Evolutionary conservation across 2,329 filamentous ascomycete species (phyloP).

Genomic region (Talaromyces funiculosus): DNA sequence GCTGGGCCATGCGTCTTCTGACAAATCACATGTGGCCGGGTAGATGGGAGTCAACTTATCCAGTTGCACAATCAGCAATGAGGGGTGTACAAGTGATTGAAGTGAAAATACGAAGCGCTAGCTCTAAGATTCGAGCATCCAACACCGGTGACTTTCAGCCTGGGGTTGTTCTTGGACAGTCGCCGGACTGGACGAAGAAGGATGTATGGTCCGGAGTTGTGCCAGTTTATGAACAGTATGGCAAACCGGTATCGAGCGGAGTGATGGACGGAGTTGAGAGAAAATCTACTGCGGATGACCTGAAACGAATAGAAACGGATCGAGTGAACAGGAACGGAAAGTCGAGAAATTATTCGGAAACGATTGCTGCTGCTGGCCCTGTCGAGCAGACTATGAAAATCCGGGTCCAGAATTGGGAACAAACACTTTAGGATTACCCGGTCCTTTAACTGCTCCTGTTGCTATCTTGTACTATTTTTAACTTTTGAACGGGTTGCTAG

Average conservation of each 20-base stretch:
- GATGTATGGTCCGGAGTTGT: conserved; percentile 13
- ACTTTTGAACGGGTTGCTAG: no score
- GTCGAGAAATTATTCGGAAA: neutral
- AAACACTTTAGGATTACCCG: neutral
- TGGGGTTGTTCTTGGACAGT: neutral
- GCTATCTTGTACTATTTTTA: neutral
- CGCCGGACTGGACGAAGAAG: conserved; percentile 1
- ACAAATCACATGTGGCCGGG: conserved; percentile 14
- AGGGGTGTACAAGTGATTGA: conserved; percentile 13
- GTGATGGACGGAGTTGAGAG: conserved; percentile 4
- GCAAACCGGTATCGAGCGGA: conserved; percentile 5
- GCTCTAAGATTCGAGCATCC: conserved; percentile 10
- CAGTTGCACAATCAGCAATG: conserved; percentile 4
- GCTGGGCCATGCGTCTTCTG: conserved; percentile 13
- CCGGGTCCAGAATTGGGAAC: neutral
- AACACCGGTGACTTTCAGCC: conserved; percentile 11
- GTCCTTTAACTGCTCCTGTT: neutral
- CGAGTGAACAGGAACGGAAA: neutral
- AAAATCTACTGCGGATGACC: neutral
- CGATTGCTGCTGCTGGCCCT: neutral
- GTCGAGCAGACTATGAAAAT: conserved; percentile 3
- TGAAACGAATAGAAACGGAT: neutral
- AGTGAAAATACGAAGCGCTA: conserved; percentile 7
- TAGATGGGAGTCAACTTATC: conserved; percentile 12
- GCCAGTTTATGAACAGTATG: conserved; percentile 10